These are phyloP conservation scores for Macrophomina tecta DNA, from an alignment of 2,329 filamentous ascomycete species.

Conservation along the genomic window DNA sequence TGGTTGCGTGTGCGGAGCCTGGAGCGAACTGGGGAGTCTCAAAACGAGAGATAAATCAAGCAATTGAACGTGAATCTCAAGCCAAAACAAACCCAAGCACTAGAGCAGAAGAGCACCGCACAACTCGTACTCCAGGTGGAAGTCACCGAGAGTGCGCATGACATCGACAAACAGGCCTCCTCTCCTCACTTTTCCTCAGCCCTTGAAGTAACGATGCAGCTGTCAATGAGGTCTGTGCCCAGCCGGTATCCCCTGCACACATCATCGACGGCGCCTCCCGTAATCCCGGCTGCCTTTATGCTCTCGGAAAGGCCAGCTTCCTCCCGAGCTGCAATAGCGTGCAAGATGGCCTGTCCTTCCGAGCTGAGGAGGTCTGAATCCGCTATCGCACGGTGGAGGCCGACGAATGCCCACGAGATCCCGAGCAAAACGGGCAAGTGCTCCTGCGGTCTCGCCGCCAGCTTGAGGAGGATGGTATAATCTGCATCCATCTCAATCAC, in stretches of 20 bases:
- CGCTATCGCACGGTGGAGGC: background rate
- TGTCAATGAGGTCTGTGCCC: background rate
- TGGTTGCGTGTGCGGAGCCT: too few species aligned
- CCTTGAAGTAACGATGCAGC: background rate
- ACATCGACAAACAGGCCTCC: too few species aligned
- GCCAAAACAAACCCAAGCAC: too few species aligned
- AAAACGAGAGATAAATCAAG: too few species aligned
- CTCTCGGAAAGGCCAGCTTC: background rate
- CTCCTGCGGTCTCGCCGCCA: background rate
- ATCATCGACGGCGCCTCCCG: background rate
- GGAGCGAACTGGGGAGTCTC: too few species aligned
- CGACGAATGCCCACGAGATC: slow-evolving; percentile 7
- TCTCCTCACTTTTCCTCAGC: background rate
- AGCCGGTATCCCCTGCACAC: background rate
- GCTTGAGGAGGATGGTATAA: background rate
- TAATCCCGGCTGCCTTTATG: background rate
- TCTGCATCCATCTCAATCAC: slow-evolving; percentile 8
- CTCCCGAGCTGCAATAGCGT: background rate
- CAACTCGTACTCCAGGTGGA: too few species aligned
- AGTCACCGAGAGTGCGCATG: too few species aligned
- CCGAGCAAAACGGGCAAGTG: background rate
- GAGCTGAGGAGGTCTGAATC: background rate
- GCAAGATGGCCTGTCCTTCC: background rate
- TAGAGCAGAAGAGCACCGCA: too few species aligned
- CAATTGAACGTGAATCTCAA: too few species aligned